These are phyloP conservation scores for Lasiosphaeria ovina DNA, from an alignment of 495 filamentous ascomycete species.

Conservation along the genomic window DNA sequence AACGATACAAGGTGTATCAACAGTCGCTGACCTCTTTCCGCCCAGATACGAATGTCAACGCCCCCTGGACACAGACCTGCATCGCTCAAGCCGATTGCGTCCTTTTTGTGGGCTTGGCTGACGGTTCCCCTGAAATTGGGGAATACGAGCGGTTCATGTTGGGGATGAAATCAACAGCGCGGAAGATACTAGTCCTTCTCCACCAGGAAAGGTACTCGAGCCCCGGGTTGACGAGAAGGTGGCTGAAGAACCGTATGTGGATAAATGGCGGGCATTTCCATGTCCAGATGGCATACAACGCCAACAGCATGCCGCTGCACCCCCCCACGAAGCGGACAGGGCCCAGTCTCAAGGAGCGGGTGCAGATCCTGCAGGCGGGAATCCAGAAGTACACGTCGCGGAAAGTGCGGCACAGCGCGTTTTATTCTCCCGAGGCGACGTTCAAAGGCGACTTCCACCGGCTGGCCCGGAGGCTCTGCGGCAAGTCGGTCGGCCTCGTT, in stretches of 20 bases:
- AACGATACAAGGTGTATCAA: background rate
- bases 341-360: constrained; percentile 83
- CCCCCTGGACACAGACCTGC: constrained; percentile 97
- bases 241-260: constrained; percentile 94
- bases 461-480: constrained; percentile 84
- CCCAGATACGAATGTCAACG: constrained; percentile 83
- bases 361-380: constrained; percentile 92
- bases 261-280: constrained; percentile 99
- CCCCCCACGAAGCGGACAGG: constrained; percentile 75
- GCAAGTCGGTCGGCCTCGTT: constrained; percentile 91
- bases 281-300: constrained; percentile 89
- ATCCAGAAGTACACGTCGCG: constrained; percentile 96
- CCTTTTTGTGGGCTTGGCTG: constrained; percentile 85
- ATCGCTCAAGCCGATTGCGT: constrained; percentile 96
- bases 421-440: constrained; percentile 86
- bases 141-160: constrained; percentile 95
- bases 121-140: constrained; percentile 83
- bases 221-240: constrained; percentile 78
- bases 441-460: constrained; percentile 98
- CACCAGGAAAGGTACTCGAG: constrained; percentile 87
- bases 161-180: constrained; percentile 94
- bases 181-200: constrained; percentile 91
- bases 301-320: constrained; percentile 73
- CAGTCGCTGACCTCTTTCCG: constrained; percentile 36
- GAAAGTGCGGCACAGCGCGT: constrained; percentile 76